Percentiles rank a stretch among this genome's conserved stretches.
These are phyloP conservation scores for Pseudohyphozyma bogoriensis DNA, from an alignment of 768 basidiomycete genomes.

Conservation along the genomic window DNA sequence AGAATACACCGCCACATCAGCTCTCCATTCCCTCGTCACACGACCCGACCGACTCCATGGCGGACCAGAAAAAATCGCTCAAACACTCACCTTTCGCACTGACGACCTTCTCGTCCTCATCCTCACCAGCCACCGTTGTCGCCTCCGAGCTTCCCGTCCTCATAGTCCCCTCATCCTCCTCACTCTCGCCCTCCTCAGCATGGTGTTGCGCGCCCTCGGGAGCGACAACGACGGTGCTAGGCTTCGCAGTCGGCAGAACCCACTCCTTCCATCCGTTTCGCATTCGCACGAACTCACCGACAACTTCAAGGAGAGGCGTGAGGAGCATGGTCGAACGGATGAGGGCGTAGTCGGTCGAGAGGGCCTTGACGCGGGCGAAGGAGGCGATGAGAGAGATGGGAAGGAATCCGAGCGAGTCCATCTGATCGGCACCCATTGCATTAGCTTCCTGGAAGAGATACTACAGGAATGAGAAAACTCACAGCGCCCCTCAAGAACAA, in stretches of 20 bases:
- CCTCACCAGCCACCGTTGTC: too few species aligned
- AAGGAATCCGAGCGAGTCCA: constrained; percentile 85
- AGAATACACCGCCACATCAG: too few species aligned
- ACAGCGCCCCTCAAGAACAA: constrained; percentile 62
- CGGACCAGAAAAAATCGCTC: too few species aligned
- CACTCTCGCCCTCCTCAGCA: not conserved
- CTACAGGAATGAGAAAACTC: not conserved
- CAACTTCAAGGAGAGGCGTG: constrained; percentile 62
- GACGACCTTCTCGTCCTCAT: too few species aligned
- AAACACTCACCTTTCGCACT: too few species aligned
- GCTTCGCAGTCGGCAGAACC: constrained; percentile 52
- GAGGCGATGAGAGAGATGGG: constrained; percentile 68
- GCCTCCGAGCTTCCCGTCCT: not conserved
- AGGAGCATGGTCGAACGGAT: constrained; percentile 61
- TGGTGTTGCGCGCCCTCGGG: not conserved
- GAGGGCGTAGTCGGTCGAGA: constrained; percentile 50
- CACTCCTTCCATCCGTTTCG: constrained; percentile 52
- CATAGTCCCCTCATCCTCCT: not conserved
- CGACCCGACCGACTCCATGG: too few species aligned
- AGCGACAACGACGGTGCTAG: not conserved
- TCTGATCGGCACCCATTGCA: constrained; percentile 44
- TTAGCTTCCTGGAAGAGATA: not conserved
- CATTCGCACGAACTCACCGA: constrained; percentile 44
- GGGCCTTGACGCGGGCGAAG: constrained; percentile 67
- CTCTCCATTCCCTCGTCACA: too few species aligned